A percentile compares a stretch with the other conserved stretches of the same genome.
Evolutionary conservation across 768 basidiomycete genomes (phyloP).

Genomic region (Hypholoma fasciculare): DNA sequence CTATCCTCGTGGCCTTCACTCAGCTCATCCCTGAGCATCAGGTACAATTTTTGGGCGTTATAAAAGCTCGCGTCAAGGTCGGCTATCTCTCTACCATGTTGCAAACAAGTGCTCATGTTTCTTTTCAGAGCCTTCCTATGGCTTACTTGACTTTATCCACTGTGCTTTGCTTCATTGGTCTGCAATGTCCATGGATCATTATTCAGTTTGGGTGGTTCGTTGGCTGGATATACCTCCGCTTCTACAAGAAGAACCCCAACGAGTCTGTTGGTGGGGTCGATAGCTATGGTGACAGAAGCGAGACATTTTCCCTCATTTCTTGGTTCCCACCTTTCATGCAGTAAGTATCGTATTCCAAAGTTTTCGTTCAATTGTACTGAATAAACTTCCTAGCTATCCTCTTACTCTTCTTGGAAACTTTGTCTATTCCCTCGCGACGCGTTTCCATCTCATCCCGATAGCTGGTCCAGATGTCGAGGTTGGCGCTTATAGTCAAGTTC

Average conservation of each 20-base stretch:
- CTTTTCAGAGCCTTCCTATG: constrained; percentile 83
- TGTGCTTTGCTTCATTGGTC: constrained; percentile 77
- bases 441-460: constrained; percentile 74
- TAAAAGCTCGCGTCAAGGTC: constrained; percentile 91
- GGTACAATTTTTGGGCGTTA: constrained; percentile 84
- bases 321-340: constrained; percentile 98
- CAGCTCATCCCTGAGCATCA: constrained; percentile 98
- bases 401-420: constrained; percentile 66
- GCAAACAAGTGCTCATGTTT: neutral
- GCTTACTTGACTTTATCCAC: constrained; percentile 89
- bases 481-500: constrained; percentile 70
- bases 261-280: constrained; percentile 62
- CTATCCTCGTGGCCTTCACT: constrained; percentile 92
- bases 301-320: constrained; percentile 91
- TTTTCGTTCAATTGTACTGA: neutral
- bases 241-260: constrained; percentile 86
- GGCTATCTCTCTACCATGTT: constrained; percentile 11
- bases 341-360: constrained; percentile 46
- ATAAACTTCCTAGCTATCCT: constrained; percentile 54
- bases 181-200: constrained; percentile 87
- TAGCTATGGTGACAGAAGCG: constrained; percentile 92
- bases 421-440: constrained; percentile 65
- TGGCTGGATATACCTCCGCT: constrained; percentile 92
- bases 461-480: constrained; percentile 66
- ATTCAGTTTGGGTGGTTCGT: constrained; percentile 99